A percentile compares a stretch with the other conserved stretches of the same genome.
These are phyloP conservation scores for Dispira parvispora DNA, from an alignment of 192 early-diverging fungal species.

Conservation along the genomic window DNA sequence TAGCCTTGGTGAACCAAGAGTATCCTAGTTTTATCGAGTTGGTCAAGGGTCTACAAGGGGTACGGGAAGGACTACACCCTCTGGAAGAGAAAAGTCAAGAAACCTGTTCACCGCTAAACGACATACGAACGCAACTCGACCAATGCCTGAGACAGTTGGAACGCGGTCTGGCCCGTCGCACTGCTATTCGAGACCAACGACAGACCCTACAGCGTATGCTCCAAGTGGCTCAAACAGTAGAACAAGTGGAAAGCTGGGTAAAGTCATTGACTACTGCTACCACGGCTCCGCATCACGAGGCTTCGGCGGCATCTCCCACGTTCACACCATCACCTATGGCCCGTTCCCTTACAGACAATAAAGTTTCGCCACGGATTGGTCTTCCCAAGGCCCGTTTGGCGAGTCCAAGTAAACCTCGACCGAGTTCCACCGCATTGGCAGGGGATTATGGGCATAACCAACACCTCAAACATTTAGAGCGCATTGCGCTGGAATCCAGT, in stretches of 20 bases:
- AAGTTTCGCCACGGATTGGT: background rate
- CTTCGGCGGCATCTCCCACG: background rate
- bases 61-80: background rate
- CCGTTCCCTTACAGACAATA: conserved; percentile 1
- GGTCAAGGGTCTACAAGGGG: background rate
- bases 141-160: conserved; percentile 2
- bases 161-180: background rate
- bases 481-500: conserved; percentile 9
- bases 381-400: background rate
- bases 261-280: too few species aligned
- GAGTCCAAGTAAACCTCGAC: background rate
- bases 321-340: background rate
- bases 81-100: background rate
- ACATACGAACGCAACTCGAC: background rate
- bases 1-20: conserved; percentile 9
- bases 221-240: background rate
- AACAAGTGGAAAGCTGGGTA: background rate
- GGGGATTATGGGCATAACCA: background rate
- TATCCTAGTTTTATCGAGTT: conserved; percentile 8
- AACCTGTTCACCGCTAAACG: background rate
- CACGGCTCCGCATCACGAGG: too few species aligned
- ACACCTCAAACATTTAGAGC: conserved; percentile 4
- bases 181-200: background rate
- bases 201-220: conserved; percentile 6
- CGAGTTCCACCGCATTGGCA: background rate